Percentiles rank a stretch among this genome's conserved stretches.
These are phyloP conservation scores for Candida tallmaniae DNA, from an alignment of 805 yeast genomes.

Conservation along the genomic window DNA sequence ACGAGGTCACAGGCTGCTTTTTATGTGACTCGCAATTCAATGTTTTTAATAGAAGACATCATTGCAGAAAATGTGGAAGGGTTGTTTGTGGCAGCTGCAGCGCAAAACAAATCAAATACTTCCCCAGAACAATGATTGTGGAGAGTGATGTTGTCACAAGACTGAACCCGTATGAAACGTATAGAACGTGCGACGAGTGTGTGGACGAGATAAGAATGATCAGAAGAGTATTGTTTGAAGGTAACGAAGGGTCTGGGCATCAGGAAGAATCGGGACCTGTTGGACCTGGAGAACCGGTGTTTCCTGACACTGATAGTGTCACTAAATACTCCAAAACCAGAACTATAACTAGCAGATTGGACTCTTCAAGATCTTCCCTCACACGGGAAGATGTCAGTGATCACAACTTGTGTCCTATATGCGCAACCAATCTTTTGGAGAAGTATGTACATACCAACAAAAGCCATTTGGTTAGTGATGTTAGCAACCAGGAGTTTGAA, in stretches of 20 bases:
- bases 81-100: slow-evolving; percentile 75
- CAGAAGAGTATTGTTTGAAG: slow-evolving; percentile 13
- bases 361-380: slow-evolving; percentile 14
- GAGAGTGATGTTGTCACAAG: slow-evolving; percentile 46
- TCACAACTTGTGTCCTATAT: slow-evolving; percentile 37
- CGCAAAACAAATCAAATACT: slow-evolving; percentile 44
- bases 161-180: slow-evolving; percentile 52
- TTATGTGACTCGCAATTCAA: slow-evolving; percentile 52
- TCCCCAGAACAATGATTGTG: slow-evolving; percentile 57
- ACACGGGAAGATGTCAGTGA: slow-evolving; percentile 25
- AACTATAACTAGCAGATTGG: slow-evolving; percentile 14
- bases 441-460: slow-evolving; percentile 15
- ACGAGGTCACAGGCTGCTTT: slow-evolving; percentile 46
- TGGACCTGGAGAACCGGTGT: too few relatives aligned
- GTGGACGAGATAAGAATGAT: slow-evolving; percentile 55
- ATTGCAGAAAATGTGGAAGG: slow-evolving; percentile 77
- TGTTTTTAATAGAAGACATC: slow-evolving; percentile 71
- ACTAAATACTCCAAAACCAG: slow-evolving; percentile 16
- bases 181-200: slow-evolving; percentile 75
- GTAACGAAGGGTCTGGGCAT: background rate
- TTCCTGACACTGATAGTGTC: slow-evolving; percentile 8
- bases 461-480: slow-evolving; percentile 8
- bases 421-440: slow-evolving; percentile 27
- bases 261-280: too few relatives aligned
- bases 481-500: slow-evolving; percentile 22